Base-by-base conservation (phyloP, 495 filamentous ascomycete species). In the Cetradonia linearis region DNA sequence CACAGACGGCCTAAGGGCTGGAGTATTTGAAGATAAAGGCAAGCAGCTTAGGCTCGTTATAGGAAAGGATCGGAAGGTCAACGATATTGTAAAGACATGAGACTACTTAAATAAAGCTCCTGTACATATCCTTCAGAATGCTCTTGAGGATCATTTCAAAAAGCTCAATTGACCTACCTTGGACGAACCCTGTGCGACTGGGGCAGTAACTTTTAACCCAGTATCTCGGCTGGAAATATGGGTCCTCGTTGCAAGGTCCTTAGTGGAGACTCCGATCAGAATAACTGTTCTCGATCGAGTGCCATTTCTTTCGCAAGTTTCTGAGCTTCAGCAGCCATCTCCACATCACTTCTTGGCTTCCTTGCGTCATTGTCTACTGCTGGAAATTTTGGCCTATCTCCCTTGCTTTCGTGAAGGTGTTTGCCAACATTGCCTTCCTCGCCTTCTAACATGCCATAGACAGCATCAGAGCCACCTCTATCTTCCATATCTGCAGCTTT, bases 381-480 rank as follows among this genome's bases (percentile, higher is more conserved):
- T 13, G 80, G 81, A 63, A 85, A 83, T 55, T 70, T 71, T 47
- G 70, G 69, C 61, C 73, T 74, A 28, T 64, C 56, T 34, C 13
- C 59, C 14, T 33, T 34, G 46, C 56, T 60, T 48, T 65, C 69
- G 65, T 37, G 64, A 56, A 59, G 74, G 67, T 50, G 66, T 65
- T 60, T 67, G 14, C 83, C 83, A n/a, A 96, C 74, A 74, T 96
- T 85, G 11, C 90, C 92, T 62, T 88, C 87, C 70, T 94, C 89
- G 37, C 79, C 82, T 68, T 95, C 90, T 71, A 96, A 76, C 77
- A 86, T 74, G 58, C 83, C 81, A 73, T 97, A 95, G 54, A 97
- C 80, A 63, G 72, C 75, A 74, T 87, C 84, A 30, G 72, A 78
- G 0, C 76, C 80, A 4, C 79, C 83, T 46, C 42, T 64, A 52